Evolutionary conservation across 805 yeast genomes (phyloP).

Genomic region (Kuraishia capsulata): DNA sequence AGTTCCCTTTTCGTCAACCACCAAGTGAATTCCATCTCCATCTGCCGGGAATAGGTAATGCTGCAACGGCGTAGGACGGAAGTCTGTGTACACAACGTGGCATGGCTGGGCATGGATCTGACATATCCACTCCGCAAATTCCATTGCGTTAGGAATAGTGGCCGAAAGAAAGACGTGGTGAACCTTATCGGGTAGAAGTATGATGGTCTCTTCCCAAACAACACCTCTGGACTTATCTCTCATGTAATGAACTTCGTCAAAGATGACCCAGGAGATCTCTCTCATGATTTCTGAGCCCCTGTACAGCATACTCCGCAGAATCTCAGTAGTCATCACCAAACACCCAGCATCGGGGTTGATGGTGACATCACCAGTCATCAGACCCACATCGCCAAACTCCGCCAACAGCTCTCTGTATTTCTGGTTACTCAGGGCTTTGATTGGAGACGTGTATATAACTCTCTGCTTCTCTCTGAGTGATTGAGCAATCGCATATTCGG

Average conservation of each 20-base stretch:
- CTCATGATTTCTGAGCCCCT: conserved; percentile 97
- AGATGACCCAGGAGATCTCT: conserved; percentile 98
- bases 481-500: conserved; percentile 95
- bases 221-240: conserved; percentile 97
- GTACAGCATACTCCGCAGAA: conserved; percentile 91
- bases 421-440: conserved; percentile 90
- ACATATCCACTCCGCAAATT: conserved; percentile 98
- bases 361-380: conserved; percentile 99
- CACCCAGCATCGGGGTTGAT: conserved; percentile 98
- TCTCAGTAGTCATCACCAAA: conserved; percentile 97
- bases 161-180: conserved; percentile 91
- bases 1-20: conserved; percentile 93
- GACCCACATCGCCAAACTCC: conserved; percentile 93
- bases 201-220: conserved; percentile 99
- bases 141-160: conserved; percentile 96
- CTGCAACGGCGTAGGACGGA: conserved; percentile 97
- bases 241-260: conserved; percentile 98
- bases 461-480: conserved; percentile 86
- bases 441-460: conserved; percentile 92
- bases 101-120: conserved; percentile 94
- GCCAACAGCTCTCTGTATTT: conserved; percentile 87
- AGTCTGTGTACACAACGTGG: conserved; percentile 96
- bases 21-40: conserved; percentile 95
- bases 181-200: conserved; percentile 90
- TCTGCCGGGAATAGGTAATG: conserved; percentile 98